Conservation (phyloP, 768 basidiomycete genomes). For the Filobasidium wieringae region DNA sequence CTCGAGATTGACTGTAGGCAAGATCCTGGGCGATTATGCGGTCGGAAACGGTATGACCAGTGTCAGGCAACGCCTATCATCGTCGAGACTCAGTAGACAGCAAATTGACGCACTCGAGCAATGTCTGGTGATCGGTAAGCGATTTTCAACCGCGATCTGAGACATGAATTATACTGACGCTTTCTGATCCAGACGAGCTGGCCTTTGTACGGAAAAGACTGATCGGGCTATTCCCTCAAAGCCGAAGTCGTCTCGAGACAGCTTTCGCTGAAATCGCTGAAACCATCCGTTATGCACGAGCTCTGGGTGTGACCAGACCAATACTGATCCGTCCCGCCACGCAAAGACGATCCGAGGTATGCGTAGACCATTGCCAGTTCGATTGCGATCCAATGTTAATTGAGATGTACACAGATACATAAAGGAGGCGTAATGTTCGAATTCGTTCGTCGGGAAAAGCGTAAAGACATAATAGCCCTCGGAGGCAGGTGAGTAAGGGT, state of each 20-base stretch:
- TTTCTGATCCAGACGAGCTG: conserved; percentile 19
- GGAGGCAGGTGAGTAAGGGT: conserved; percentile 26
- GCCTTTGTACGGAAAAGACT: conserved; percentile 17
- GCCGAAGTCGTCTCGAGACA: conserved; percentile 12
- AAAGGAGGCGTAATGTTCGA: conserved; percentile 37
- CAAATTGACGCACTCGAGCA: conserved; percentile 32
- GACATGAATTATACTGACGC: neutral
- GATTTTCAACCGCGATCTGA: neutral
- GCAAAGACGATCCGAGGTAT: conserved; percentile 26
- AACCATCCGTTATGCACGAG: conserved; percentile 22
- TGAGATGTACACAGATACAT: conserved; percentile 22
- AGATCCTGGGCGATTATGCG: neutral
- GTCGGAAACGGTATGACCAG: neutral
- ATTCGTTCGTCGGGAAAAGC: conserved; percentile 27
- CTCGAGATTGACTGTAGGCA: no score
- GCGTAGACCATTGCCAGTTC: neutral
- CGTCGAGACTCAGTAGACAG: neutral
- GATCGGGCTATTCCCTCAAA: conserved; percentile 18
- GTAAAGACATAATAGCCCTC: conserved; percentile 29
- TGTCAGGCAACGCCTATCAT: neutral
- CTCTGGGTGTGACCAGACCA: conserved; percentile 20
- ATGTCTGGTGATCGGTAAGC: conserved; percentile 28
- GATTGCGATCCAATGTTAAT: neutral
- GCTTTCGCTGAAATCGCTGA: conserved; percentile 25
- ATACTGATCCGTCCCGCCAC: conserved; percentile 31